Base-by-base conservation (phyloP, 352 stramenopile species). In the Phytophthora constricta region DNA sequence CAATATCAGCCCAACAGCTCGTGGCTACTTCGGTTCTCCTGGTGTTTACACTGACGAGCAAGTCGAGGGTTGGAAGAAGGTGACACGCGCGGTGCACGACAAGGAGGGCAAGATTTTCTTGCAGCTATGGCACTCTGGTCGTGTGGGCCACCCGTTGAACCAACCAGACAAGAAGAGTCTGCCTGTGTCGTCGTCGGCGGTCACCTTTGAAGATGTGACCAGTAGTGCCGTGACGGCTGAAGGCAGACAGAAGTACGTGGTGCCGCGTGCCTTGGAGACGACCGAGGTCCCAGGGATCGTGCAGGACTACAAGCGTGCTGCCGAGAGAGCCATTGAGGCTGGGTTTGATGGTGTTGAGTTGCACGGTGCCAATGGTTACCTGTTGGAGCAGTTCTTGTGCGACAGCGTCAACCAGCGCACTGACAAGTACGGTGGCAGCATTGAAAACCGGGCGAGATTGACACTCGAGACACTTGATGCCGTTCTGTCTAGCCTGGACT, bases 81-180 rank as follows among this genome's bases (percentile, higher is more conserved):
- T 93, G 13, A 85, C 79, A 0, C 60, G 87, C 7, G 66, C 73
- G 0, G 91, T 98, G 25, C 92, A 98, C 61, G 72, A 65, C 9
- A 91, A 93, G 39, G 74, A 76, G 20, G 87, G 80, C 59, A 79
- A 83, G 39, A 96, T 97, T 47, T 93, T 88, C 49, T 48, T 80
- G 16, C 90, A 98, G 70, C 68, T 97, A 9, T 97, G 90, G 90
- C 90, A 98, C 67, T 80, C 80, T 9, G 92, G 91, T 25, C 80
- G 90, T 25, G 66, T 82, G 28, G 64, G 79, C 11, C 87, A 98
- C 65, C 74, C 79, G 11, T 59, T 75, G 7, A 84, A 82, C 50
- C 84, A 93, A 66, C 75, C 74, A 20, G 76, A 79, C 37, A 80
- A 77, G 4, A 66, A 83, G 47, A 22, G 41, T 47, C 50, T 74